Base-by-base conservation (phyloP, 2,329 filamentous ascomycete genomes). In the Cercospora berteroae region DNA sequence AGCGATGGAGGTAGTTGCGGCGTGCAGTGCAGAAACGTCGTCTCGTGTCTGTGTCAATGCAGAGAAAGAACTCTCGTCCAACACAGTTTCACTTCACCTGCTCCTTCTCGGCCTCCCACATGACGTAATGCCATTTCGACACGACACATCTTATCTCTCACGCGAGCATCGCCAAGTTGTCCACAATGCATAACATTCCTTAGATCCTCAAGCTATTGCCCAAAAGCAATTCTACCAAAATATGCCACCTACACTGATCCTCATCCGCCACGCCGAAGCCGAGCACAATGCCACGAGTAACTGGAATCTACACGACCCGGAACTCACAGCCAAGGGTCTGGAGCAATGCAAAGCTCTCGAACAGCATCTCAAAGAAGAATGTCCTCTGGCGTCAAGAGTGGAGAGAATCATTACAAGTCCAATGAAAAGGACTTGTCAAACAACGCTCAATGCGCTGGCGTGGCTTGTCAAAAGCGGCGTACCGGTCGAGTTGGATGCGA, bases 351-450 rank as follows among this genome's bases (percentile, higher is more conserved):
- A 73, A 57, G 75, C 80, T 63, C 72, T 83, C 25, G 75, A 80
- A 63, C 74, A 77, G 33, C 78, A 77, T 48, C 71, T 83, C 77
- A 77, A 67, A 67, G 75, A 6, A 74, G 55, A 74, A 58, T 71
- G 77, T 52, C 72, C 75, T 13, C 76, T 83, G 39, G 79, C 77
- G 16, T 74, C 79, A 20, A 80, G 84, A 60, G 80, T 85, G 9
- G 83, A 84, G 18, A 78, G 84, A 29, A 86, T 91, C 63, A 74
- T 91, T 33, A 85, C 86, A 59, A 90, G 87, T 73, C 86, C 89
- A 1, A 89, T 90, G 86, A 81, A 83, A 16, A 83, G 89, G 31
- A 90, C 88, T 1, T 80, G 90, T 31, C 86, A 91, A 77, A 91
- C 89, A 1, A 85, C 88, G 1, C 79, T 84, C 50, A 80, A 85